Base-by-base conservation (phyloP, 192 early-diverging fungal genomes). In the Dissophora globulifera region DNA sequence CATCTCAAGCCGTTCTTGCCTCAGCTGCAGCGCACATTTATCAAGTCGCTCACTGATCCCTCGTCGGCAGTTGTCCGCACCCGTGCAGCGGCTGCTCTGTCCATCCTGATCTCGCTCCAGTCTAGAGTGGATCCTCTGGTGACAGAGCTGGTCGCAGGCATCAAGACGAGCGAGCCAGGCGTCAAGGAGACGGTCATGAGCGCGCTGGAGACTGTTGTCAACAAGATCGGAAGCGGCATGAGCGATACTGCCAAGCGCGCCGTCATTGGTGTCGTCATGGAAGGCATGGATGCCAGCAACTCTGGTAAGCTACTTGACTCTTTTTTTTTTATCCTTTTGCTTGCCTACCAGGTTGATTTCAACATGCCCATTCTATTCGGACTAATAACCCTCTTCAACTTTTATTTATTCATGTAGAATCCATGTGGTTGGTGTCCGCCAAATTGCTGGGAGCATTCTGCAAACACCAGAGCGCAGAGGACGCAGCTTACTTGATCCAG, bases 1-100 rank as follows among this genome's bases (percentile, higher is more conserved):
- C 87, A 93, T 65, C 84, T 98, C 58, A 97, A 96, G 50, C 95
- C 97, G 23, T 99, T 99, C 90, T 81, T 99, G 52, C 97, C 97
- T 30, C 97, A 99, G 84, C 89, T 98, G 38, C 96, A 98, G 82
- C 91, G 97, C 51, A 97, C 96, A 1, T 98, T 99, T 68, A 90
- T 94, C 58, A 97, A 97, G 69, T 92, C 88, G 2, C 79, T 98
- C 25, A 84, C 90, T 10, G 96, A 98, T 41, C 74, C 89, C 3
- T 75, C 88, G n/a, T 85, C 82, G 16, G 67, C 85, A n/a, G 69
- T 63, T 50, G 91, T 99, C 5, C 92, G 95, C 32, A 86, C 84
- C 35, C 89, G 90, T 41, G 96, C 97, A 11, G 91, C 91, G 16
- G 69, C 84, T 19, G 97, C 96, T 16, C 75, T 95, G 49, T 69